Percentiles rank a stretch among this genome's conserved stretches.
phyloP scores from a whole-genome alignment of 1,284 basidiomycete species.

The Meripilus lineatus region DNA sequence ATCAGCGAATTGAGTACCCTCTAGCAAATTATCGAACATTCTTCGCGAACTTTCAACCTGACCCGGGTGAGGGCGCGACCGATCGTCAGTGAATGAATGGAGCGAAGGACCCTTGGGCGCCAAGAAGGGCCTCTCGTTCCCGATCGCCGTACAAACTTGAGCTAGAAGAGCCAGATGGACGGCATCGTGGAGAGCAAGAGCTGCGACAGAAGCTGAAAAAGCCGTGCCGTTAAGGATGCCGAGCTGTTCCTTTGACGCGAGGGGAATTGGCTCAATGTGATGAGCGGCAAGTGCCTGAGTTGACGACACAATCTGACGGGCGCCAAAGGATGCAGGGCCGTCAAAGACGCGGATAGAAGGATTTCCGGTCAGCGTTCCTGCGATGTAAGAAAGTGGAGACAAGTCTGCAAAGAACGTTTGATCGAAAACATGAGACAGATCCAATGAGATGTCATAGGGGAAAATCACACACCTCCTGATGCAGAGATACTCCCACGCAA shows the following conservation, averaged over 20 bases:
- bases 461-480: slow-evolving; percentile 55
- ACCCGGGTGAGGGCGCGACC: slow-evolving; percentile 80
- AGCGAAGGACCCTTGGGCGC: slow-evolving; percentile 69
- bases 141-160: slow-evolving; percentile 80
- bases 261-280: slow-evolving; percentile 60
- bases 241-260: slow-evolving; percentile 80
- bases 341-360: slow-evolving; percentile 75
- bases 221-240: slow-evolving; percentile 83
- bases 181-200: slow-evolving; percentile 68
- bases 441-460: not conserved
- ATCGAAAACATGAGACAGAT: not conserved
- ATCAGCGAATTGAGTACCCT: slow-evolving; percentile 68
- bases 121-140: slow-evolving; percentile 39
- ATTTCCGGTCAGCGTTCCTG: slow-evolving; percentile 74
- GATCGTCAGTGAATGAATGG: slow-evolving; percentile 71
- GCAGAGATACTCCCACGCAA: slow-evolving; percentile 80
- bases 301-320: slow-evolving; percentile 55
- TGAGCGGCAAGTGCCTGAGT: slow-evolving; percentile 63
- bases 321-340: slow-evolving; percentile 41
- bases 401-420: slow-evolving; percentile 44
- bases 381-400: slow-evolving; percentile 80
- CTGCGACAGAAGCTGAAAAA: slow-evolving; percentile 62
- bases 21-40: slow-evolving; percentile 61
- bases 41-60: slow-evolving; percentile 72
- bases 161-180: slow-evolving; percentile 68